Conservation (phyloP, 305 asterid species). For the Rubia tinctorum region DNA sequence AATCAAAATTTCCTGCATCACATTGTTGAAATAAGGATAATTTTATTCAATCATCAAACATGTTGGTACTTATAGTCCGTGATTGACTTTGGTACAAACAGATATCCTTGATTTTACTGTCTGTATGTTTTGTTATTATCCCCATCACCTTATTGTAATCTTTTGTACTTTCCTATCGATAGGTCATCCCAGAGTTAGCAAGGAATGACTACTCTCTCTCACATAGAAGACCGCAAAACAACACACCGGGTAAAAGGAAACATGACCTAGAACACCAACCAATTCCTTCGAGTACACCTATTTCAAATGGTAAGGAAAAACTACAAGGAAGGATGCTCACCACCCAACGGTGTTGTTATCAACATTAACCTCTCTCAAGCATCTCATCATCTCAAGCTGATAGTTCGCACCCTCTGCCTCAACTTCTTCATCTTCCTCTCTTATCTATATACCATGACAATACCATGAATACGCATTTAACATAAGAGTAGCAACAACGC, state of each 20-base stretch:
- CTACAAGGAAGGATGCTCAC: constrained; percentile 31
- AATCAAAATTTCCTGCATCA: background rate
- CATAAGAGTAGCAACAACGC: background rate
- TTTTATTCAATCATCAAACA: too few relatives aligned
- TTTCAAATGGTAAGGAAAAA: background rate
- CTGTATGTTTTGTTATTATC: background rate
- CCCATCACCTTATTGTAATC: background rate
- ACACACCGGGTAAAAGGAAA: background rate
- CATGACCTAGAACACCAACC: background rate
- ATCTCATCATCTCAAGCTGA: constrained; percentile 99
- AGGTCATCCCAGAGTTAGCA: background rate
- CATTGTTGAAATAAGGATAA: background rate
- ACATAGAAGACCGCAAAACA: background rate
- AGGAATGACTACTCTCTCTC: background rate
- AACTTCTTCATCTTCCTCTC: constrained; percentile 95
- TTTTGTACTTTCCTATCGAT: background rate
- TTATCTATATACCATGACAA: constrained; percentile 44
- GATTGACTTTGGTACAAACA: background rate
- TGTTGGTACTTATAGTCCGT: background rate
- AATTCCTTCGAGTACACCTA: background rate
- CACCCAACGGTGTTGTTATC: constrained; percentile 98
- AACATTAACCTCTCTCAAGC: constrained; percentile 95
- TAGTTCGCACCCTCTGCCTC: constrained; percentile 98
- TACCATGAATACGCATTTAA: background rate
- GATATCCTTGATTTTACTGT: background rate